Conservation (phyloP, 139 green algal genomes). For the Diplosphaera chodatii region DNA sequence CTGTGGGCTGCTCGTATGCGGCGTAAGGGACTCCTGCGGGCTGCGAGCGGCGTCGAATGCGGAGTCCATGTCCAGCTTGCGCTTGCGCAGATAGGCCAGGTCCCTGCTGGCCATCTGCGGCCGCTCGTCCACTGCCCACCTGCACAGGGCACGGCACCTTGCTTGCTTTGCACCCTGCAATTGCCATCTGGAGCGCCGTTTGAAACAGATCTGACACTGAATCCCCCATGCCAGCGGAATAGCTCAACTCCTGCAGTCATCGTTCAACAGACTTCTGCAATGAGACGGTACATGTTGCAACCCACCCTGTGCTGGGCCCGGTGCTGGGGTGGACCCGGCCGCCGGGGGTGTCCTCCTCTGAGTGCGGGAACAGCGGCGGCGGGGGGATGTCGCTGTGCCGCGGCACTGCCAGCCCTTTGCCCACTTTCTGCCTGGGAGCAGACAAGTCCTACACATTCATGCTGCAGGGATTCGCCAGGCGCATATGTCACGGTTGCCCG, state of each 20-base stretch:
- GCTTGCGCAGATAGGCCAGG: background rate
- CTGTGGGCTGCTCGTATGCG: too few species aligned
- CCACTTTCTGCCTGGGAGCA: background rate
- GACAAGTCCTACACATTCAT: too few species aligned
- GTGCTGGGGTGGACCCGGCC: background rate
- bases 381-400: background rate
- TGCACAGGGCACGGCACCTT: background rate
- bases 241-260: too few species aligned
- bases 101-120: conserved; percentile 3
- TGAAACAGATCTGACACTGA: too few species aligned
- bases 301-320: background rate
- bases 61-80: conserved; percentile 2
- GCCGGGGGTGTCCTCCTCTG: background rate
- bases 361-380: background rate
- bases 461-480: too few species aligned
- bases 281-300: too few species aligned
- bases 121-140: background rate
- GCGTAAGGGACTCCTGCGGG: too few species aligned
- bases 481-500: too few species aligned
- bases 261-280: background rate
- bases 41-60: background rate
- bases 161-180: too few species aligned
- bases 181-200: too few species aligned
- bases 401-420: background rate
- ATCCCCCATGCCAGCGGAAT: too few species aligned